Evolutionary conservation across 768 basidiomycete genomes (phyloP).

Genomic region (Lactifluus subvellereus): DNA sequence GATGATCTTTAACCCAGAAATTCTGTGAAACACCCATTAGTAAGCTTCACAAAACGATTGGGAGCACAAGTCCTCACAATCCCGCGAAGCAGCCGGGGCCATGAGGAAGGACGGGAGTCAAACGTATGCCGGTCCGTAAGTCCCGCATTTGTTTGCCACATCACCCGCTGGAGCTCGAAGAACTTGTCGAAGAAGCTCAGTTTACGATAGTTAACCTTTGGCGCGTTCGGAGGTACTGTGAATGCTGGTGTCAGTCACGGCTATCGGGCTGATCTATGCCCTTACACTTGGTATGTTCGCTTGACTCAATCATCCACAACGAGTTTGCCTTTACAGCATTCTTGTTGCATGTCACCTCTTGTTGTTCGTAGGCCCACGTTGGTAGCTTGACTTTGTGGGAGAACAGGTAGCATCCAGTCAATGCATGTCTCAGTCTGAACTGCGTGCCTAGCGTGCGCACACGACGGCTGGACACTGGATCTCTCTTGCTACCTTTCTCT

Average conservation of each 20-base stretch:
- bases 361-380: conserved; percentile 97
- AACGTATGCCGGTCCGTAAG: conserved; percentile 91
- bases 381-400: conserved; percentile 97
- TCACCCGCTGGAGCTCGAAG: conserved; percentile 84
- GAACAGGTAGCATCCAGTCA: conserved; percentile 95
- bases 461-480: conserved; percentile 61
- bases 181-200: conserved; percentile 91
- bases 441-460: conserved; percentile 74
- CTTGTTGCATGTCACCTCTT: conserved; percentile 99
- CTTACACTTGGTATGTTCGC: conserved; percentile 66
- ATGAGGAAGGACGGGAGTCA: conserved; percentile 87
- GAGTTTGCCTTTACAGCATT: conserved; percentile 88
- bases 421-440: conserved; percentile 76
- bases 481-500: conserved; percentile 55
- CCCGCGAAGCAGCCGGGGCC: conserved; percentile 89
- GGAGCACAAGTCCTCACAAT: conserved; percentile 57
- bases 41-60: background rate
- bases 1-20: conserved; percentile 97
- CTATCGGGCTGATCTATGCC: conserved; percentile 22
- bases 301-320: conserved; percentile 91
- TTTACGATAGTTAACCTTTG: conserved; percentile 84
- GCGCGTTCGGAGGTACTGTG: conserved; percentile 63
- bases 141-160: conserved; percentile 97
- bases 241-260: background rate
- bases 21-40: conserved; percentile 46